Conservation (phyloP, 1,284 basidiomycete genomes). For the Volvariella volvacea region DNA sequence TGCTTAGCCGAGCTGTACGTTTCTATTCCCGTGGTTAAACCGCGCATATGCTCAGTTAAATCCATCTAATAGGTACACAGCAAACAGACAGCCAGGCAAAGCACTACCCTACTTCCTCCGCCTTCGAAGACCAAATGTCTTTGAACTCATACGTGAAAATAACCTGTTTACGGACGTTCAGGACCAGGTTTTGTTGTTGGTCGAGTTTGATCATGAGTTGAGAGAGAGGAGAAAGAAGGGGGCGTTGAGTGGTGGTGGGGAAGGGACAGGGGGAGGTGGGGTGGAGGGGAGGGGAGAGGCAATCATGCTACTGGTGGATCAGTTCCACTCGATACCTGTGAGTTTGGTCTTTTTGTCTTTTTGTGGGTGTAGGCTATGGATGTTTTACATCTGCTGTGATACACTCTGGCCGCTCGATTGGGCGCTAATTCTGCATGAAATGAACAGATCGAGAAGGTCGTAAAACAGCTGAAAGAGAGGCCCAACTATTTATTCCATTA, state of each 20-base stretch:
- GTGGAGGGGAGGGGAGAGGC: conserved; percentile 53
- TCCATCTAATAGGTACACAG: conserved; percentile 56
- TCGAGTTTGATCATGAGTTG: conserved; percentile 92
- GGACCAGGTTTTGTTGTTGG: conserved; percentile 86
- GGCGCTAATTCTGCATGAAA: neutral
- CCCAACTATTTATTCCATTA: conserved; percentile 90
- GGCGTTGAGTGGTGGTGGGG: too few species aligned
- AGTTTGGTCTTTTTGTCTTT: too few species aligned
- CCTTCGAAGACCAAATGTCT: conserved; percentile 83
- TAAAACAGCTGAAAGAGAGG: conserved; percentile 76
- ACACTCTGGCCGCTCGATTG: too few species aligned
- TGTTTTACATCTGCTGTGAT: neutral
- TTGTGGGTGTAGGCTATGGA: neutral
- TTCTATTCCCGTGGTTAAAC: neutral
- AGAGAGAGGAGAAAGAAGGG: conserved; percentile 51
- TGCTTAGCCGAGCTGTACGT: conserved; percentile 85
- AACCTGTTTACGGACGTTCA: conserved; percentile 94
- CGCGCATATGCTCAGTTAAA: conserved; percentile 1
- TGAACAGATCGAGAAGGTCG: conserved; percentile 75
- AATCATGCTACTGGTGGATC: conserved; percentile 86
- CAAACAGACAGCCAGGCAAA: conserved; percentile 89
- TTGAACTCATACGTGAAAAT: conserved; percentile 91
- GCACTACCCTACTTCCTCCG: conserved; percentile 88
- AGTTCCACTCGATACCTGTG: conserved; percentile 94
- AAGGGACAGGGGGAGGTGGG: too few species aligned